Base-by-base conservation (phyloP, 257 asterid species). In the Pogostemon cablin region DNA sequence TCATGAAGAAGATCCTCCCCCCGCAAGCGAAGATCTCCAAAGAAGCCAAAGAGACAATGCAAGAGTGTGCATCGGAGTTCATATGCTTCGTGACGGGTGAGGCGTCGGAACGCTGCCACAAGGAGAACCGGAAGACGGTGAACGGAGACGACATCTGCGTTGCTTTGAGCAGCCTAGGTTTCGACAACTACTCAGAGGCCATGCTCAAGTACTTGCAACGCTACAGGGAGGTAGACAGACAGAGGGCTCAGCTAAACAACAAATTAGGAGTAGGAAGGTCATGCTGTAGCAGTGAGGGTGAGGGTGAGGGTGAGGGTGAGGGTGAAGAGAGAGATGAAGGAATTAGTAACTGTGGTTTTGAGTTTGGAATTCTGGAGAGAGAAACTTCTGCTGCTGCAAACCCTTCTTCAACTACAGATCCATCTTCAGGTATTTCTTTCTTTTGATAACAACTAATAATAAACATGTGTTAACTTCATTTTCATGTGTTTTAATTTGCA, bases 11-110 rank as follows among this genome's bases (percentile, higher is more conserved):
- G 58, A 78, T 82, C 72, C 80, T 88, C 15, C 95, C 92, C 42
- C 71, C 81, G 3, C 73, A 53, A 7, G 88, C 92, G 8, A 88
- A 84, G 79, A 74, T 88, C 25, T 84, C 95, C 0, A 86, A 81
- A 73, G 92, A 88, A 47, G 87, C 90, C 47, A 88, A 85, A 57
- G 86, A 83, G 71, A 83, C 71, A 61, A 73, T 86, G 73, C 96
- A 88, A 75, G 92, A 84, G 69, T 86, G 92, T 55, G 92, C 82
- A 4, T 76, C 92, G 0, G 96, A 86, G 80, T 88, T 88, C 76
- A 83, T 86, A 47, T 58, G 95, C 68, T 88, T 88, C 25, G 86
- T 88, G 4, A 88, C 92, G 0, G 57, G 84, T 2, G 96, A 88
- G 71, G 96, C 96, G 9, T 81, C 90, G 0, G 86, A 67, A 6